Evolutionary conservation across 2,329 filamentous ascomycete species (phyloP).

Genomic region (Neofusicoccum ribis): DNA sequence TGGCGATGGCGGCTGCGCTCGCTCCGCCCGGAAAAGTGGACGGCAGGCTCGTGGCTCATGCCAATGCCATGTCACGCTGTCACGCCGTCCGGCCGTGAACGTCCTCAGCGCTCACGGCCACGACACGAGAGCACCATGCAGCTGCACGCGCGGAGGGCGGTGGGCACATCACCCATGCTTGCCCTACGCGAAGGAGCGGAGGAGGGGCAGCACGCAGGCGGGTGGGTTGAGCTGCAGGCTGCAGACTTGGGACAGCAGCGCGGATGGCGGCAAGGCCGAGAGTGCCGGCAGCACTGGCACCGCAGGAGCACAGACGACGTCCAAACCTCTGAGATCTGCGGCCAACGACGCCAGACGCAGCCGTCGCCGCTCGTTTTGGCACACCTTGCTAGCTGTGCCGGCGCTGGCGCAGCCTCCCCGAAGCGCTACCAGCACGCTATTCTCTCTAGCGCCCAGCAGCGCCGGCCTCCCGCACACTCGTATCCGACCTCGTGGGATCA

Average conservation of each 20-base stretch:
- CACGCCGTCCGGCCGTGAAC: not conserved
- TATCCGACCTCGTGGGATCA: constrained; percentile 8
- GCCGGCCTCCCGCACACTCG: not conserved
- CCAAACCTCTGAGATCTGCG: not conserved
- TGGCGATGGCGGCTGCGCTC: not conserved
- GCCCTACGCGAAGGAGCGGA: not conserved
- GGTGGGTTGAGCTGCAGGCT: no score
- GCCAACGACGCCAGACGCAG: not conserved
- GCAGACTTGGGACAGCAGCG: no score
- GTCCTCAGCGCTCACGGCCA: not conserved
- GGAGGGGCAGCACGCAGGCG: not conserved
- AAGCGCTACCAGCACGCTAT: not conserved
- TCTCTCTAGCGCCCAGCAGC: not conserved
- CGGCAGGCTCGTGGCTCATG: not conserved
- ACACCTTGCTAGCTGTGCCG: not conserved
- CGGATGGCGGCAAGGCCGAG: no score
- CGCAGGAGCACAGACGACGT: no score
- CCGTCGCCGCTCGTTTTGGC: not conserved
- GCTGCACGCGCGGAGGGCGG: constrained; percentile 4
- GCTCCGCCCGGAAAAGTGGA: constrained; percentile 1
- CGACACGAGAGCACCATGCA: not conserved
- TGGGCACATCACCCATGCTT: not conserved
- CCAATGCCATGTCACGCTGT: not conserved
- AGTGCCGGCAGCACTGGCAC: no score
- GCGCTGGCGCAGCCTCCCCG: not conserved